Evolutionary conservation across 1,284 basidiomycete genomes (phyloP), one percentile per base, ranked within the genome.

Genomic region (Sutorius eximius): DNA sequence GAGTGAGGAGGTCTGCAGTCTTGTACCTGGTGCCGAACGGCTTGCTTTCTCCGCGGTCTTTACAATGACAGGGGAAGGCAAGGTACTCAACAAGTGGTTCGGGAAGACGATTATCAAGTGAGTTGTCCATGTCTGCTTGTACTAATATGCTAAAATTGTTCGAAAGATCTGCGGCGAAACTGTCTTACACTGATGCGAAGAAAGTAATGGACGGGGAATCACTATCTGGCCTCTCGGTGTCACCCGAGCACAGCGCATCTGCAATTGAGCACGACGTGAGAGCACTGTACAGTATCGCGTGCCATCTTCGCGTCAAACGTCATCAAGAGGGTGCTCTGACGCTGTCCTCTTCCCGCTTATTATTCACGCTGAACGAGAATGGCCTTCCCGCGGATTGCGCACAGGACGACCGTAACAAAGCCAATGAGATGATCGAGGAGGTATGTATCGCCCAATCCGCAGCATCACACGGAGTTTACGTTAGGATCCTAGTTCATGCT

Each of bases 31-130:
- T 16, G 81, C 86, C 60, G 96, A 98, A 59, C 87, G 95, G 54
- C 82, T 99, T 44, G 82, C 95, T 3, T 97, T 98, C 78, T 90
- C 93, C 9, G 84, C 87, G 51, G 74, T 93, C 61, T 95, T 98
- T 71, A 95, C 90, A 5, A 81, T 98, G 75, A 89, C 87, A 53
- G 78, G 85, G 55, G 92, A 97, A 27, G 95, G 84, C 5, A 87
- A 85, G 63, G 78, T 98, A 8, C 58, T 92, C 52, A 89, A 89
- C 68, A 95, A 91, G 69, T 95, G 92, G 87, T 95, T 96, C 67
- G 93, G 91, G 46, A 93, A 91, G 75, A 92, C 92, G 2, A 83
- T 99, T 62, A 89, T 99, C 74, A 92, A 87, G 89, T 94, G 63
- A 61, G 80, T 74, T 6, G 30, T 41, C 11, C 40, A 50, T 8